phyloP scores from a whole-genome alignment of 164 flowering plant genomes.

The Piper longum region DNA sequence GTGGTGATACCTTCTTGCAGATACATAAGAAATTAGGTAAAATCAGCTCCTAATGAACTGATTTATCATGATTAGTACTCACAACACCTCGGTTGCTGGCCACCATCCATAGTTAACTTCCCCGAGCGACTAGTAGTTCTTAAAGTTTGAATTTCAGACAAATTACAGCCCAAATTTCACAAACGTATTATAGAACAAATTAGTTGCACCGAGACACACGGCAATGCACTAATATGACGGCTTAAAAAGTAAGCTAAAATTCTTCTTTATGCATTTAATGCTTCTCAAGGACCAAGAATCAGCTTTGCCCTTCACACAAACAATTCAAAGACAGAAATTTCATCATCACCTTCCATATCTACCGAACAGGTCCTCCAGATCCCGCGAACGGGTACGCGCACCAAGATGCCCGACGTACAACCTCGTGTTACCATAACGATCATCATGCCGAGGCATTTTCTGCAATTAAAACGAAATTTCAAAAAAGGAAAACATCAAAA shows the following conservation, averaged over 20 bases:
- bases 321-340: not conserved
- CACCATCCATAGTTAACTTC: not conserved
- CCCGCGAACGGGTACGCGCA: slow-evolving; percentile 13
- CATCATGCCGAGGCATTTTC: slow-evolving; percentile 14
- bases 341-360: slow-evolving; percentile 12
- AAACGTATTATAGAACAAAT: too few species aligned
- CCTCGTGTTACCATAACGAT: slow-evolving; percentile 9
- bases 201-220: too few species aligned
- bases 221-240: too few species aligned
- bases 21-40: slow-evolving; percentile 10
- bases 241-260: too few species aligned
- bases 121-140: not conserved
- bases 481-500: too few species aligned
- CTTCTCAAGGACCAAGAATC: too few species aligned
- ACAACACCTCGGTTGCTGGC: not conserved
- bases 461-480: not conserved
- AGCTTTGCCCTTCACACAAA: too few species aligned
- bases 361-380: slow-evolving; percentile 14
- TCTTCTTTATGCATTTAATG: too few species aligned
- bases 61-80: slow-evolving; percentile 12
- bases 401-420: slow-evolving; percentile 11
- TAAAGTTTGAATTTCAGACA: too few species aligned
- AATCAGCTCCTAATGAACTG: slow-evolving; percentile 12
- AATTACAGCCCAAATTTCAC: too few species aligned
- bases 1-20: slow-evolving; percentile 26